Evolutionary conservation across 768 basidiomycete genomes (phyloP), one percentile per base, ranked within the genome.

Genomic region (Russula brevipes): DNA sequence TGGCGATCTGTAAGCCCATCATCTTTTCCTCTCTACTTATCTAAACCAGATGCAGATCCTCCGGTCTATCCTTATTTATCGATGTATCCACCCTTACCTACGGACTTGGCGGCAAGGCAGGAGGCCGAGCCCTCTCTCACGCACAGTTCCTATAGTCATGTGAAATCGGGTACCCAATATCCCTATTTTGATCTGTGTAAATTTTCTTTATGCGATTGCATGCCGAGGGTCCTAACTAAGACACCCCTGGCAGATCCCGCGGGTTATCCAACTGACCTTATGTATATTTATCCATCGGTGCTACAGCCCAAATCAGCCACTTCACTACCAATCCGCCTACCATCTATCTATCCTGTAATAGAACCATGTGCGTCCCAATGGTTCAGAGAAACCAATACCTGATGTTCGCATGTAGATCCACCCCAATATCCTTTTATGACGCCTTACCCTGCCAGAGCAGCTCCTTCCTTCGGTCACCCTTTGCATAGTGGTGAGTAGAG

Each of bases 71-170:
- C 63, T 31, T 59, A 49, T 41, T 41, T 64, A 3, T 53, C 44
- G 19, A 53, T 57, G 30, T 45, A 54, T 64, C 45, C 53, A 39
- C 45, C 51, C 16, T 47, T 6, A 8, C 46, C 24, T 17, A 47
- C 16, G 9, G 58, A 44, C 16, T 4, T 19, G 8, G 53, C 6
- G 31, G 33, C 39, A 7, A 49, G 4, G 5, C 58, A 56, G 35
- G 57, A 47, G 39, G 49, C 57, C 44, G 55, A 44, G 30, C 74
- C 59, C 39, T 72, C 44, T 67, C 55, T 57, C 57, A 66, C 69
- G 51, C 60, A 72, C 14, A 61, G 67, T 5, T 62, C 47, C 60
- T 49, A 61, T 17, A 52, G 41, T 38, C 30, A 60, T 17, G 45
- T 35, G 10, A 54, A 54, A 3, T 60, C 69, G 16, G 11, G 58